Base-by-base conservation (phyloP, 2,329 filamentous ascomycete genomes). In the Hortaea werneckii region DNA sequence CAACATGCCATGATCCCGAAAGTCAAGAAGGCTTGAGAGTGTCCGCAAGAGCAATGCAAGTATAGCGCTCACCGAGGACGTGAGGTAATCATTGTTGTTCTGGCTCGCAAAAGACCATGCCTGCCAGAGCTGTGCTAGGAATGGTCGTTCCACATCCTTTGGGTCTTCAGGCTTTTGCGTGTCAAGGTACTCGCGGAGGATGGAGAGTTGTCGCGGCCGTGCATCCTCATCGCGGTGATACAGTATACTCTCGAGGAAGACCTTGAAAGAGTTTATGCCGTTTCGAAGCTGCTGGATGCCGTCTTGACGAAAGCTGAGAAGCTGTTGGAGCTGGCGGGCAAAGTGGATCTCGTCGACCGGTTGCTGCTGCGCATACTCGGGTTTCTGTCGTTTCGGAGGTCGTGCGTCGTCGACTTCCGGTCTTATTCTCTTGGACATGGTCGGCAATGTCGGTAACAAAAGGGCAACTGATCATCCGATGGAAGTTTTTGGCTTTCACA, bases 81-180 rank as follows among this genome's bases (percentile, higher is more conserved):
- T 76, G 48, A 95, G 71, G 45, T 80, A 78, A 48, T 95, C 88
- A 55, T 89, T 84, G 60, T 86, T 87, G 53, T 80, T 79, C 62
- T 86, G 82, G 29, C 80, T 80, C 4, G 85, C 88, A 68, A 85
- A 88, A 40, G 80, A 81, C 90, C 90, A 96, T 48, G 82, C 87
- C 57, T 94, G 85, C 67, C 94, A 85, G 35, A 96, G 69, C 57
- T 95, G 87, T 2, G 76, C 69, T 29, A 96, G 76, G 55, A 82
- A 87, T 26, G 82, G 71, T 5, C 77, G 70, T 44, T 78, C 73
- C 43, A 78, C 75, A 34, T 80, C 78, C 29, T 70, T 69, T 12
- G 65, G 60, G 42, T 65, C 66, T 49, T 65, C 65, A 12, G 71
- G 68, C 48, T 71, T 74, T 58, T 80, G 76, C 39, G 72, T 69